A percentile compares a stretch with the other conserved stretches of the same genome.
Conservation (phyloP, 192 early-diverging fungal species). For the Thamnidium elegans region DNA sequence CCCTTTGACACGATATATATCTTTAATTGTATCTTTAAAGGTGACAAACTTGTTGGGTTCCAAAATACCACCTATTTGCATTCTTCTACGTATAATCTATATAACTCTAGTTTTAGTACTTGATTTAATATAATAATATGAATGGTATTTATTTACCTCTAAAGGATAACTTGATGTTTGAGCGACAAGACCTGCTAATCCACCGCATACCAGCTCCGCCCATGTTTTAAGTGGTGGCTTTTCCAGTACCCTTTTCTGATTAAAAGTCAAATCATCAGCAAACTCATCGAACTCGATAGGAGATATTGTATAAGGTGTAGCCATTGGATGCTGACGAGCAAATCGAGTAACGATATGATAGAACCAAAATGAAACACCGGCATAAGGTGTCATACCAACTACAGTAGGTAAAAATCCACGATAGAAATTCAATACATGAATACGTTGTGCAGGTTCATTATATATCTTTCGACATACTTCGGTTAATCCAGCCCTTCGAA, state of each 20-base stretch:
- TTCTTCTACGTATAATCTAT: conserved; percentile 75
- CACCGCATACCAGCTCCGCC: conserved; percentile 80
- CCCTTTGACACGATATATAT: conserved; percentile 67
- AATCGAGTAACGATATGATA: conserved; percentile 73
- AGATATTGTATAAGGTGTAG: conserved; percentile 36
- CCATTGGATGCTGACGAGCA: conserved; percentile 47
- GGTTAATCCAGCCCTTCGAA: conserved; percentile 11
- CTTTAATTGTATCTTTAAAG: conserved; percentile 55
- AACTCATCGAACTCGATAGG: conserved; percentile 31
- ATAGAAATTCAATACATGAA: conserved; percentile 82
- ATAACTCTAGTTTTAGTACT: neutral
- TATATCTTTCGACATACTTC: conserved; percentile 62
- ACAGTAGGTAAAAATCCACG: conserved; percentile 88
- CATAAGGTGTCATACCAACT: conserved; percentile 95
- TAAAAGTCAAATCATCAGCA: conserved; percentile 13
- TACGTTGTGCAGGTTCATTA: conserved; percentile 60
- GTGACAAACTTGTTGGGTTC: conserved; percentile 49
- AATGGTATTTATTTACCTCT: conserved; percentile 48
- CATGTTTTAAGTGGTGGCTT: conserved; percentile 62
- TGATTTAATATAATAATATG: neutral
- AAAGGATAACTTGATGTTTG: conserved; percentile 91
- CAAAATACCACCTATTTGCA: conserved; percentile 75
- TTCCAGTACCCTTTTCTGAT: conserved; percentile 16
- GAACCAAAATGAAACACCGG: conserved; percentile 91
- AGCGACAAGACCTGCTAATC: conserved; percentile 77